phyloP scores from a whole-genome alignment of 148 eudicot species.

The Arctostaphylos glauca region DNA sequence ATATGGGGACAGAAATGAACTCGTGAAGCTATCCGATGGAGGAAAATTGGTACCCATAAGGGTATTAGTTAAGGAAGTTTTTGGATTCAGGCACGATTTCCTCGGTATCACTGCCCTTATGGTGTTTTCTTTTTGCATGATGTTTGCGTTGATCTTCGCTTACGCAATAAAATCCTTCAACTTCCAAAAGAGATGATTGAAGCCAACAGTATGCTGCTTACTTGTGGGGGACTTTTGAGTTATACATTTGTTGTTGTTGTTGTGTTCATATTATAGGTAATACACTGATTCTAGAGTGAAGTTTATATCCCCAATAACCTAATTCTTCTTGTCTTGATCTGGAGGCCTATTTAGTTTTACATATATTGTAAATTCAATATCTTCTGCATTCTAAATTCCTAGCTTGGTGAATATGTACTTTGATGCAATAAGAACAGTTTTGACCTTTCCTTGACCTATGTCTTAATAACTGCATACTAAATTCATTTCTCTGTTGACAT shows the following conservation, averaged over 20 bases:
- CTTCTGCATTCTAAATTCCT: not conserved
- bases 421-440: not conserved
- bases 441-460: not conserved
- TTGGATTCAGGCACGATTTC: slow-evolving; percentile 79
- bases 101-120: slow-evolving; percentile 55
- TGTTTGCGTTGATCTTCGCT: slow-evolving; percentile 82
- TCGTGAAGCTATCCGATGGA: slow-evolving; percentile 68
- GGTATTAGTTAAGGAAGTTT: slow-evolving; percentile 49
- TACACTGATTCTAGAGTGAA: slow-evolving; percentile 5
- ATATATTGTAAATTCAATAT: not conserved
- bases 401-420: not conserved
- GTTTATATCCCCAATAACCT: not conserved
- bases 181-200: slow-evolving; percentile 81
- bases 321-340: not conserved
- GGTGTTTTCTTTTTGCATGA: slow-evolving; percentile 60
- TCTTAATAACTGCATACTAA: not conserved
- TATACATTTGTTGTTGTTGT: not conserved
- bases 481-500: not conserved
- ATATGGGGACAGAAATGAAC: slow-evolving; percentile 53
- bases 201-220: not conserved
- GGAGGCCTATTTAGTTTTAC: not conserved
- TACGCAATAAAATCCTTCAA: slow-evolving; percentile 82
- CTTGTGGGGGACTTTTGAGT: not conserved
- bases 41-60: slow-evolving; percentile 30
- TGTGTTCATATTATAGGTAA: slow-evolving; percentile 14